These are phyloP conservation scores for Arthrobotrys entomopaga DNA, from an alignment of 2,329 filamentous ascomycete species.

Conservation along the genomic window DNA sequence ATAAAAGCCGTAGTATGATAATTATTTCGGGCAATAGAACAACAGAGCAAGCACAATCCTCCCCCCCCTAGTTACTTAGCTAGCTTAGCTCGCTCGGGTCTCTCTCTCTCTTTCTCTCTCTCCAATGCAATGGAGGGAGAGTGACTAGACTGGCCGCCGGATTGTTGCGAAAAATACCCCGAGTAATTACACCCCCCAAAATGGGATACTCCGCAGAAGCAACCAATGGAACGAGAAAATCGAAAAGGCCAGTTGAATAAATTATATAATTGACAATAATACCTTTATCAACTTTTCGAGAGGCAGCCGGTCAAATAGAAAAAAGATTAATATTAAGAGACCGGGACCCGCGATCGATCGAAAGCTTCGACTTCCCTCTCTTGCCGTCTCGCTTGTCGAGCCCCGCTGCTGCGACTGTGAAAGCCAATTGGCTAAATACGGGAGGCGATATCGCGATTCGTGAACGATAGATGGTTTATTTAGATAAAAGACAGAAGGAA, in stretches of 20 bases:
- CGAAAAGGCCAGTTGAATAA: background rate
- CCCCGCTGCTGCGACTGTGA: conserved; percentile 38
- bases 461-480: conserved; percentile 8
- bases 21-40: conserved; percentile 39
- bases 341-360: background rate
- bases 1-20: conserved; percentile 42
- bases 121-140: conserved; percentile 12
- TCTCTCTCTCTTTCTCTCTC: too few relatives aligned
- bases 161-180: conserved; percentile 40
- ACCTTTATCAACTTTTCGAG: background rate
- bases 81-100: conserved; percentile 23
- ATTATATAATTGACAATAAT: background rate
- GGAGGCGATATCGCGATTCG: conserved; percentile 28
- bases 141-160: conserved; percentile 31
- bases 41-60: conserved; percentile 38
- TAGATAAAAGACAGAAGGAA: conserved; percentile 29
- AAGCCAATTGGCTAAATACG: conserved; percentile 45
- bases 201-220: conserved; percentile 9
- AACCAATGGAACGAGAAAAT: background rate
- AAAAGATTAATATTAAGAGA: background rate
- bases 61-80: too few relatives aligned
- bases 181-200: conserved; percentile 18
- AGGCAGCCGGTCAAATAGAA: conserved; percentile 15
- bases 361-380: conserved; percentile 34
- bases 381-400: conserved; percentile 35